Conservation (phyloP, 2,329 filamentous ascomycete genomes). For the Aspergillus sergii region DNA sequence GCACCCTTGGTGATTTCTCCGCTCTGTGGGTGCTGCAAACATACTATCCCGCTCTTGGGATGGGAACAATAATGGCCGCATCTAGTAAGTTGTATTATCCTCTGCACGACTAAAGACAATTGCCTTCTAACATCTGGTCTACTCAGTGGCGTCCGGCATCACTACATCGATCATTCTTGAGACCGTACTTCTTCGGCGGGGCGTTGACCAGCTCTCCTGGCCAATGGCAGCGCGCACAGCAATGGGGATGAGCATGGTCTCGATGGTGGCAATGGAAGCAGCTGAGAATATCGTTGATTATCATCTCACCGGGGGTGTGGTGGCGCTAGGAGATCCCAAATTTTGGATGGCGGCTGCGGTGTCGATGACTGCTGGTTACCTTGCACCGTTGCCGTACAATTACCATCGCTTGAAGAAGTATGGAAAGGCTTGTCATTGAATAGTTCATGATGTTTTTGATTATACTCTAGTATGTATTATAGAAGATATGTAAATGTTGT, state of each 20-base stretch:
- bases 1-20: constrained; percentile 59
- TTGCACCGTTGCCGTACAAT: constrained; percentile 58
- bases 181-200: constrained; percentile 53
- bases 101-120: background rate
- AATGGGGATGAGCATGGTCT: constrained; percentile 61
- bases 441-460: too few relatives aligned
- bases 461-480: too few relatives aligned
- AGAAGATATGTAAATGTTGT: too few relatives aligned
- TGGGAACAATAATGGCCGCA: constrained; percentile 54
- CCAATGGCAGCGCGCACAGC: constrained; percentile 53
- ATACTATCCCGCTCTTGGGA: constrained; percentile 50
- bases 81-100: constrained; percentile 46
- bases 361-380: constrained; percentile 32
- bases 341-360: constrained; percentile 56
- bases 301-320: constrained; percentile 55
- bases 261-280: constrained; percentile 62
- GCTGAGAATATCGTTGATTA: constrained; percentile 60
- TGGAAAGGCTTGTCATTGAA: constrained; percentile 43
- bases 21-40: constrained; percentile 59
- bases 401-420: constrained; percentile 53
- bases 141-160: constrained; percentile 55
- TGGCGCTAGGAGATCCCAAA: constrained; percentile 48
- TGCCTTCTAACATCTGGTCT: too few relatives aligned
- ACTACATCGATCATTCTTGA: constrained; percentile 57
- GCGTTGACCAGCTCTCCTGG: constrained; percentile 54